Conservation (phyloP, 179 eudicot genomes). For the Actinidia arguta region DNA sequence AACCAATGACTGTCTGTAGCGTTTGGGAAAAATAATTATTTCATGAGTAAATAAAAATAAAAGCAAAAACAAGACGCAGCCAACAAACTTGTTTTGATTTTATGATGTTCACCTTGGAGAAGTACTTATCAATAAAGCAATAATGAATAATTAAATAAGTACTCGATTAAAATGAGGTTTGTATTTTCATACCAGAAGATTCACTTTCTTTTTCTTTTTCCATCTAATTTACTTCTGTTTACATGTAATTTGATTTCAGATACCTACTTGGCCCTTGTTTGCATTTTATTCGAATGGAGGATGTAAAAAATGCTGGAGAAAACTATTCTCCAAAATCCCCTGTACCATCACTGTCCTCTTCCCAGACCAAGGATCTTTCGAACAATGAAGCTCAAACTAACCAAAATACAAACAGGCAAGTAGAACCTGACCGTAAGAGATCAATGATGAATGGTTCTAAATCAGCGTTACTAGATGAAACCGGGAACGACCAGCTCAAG, state of each 20-base stretch:
- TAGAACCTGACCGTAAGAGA: slow-evolving; percentile 13
- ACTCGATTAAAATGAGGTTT: neutral
- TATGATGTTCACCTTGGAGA: neutral
- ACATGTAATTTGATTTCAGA: slow-evolving; percentile 8
- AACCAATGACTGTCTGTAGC: too few species aligned
- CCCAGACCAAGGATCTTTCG: slow-evolving; percentile 27
- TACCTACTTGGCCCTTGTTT: slow-evolving; percentile 15
- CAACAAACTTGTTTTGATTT: too few species aligned
- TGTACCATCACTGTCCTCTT: neutral
- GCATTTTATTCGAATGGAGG: slow-evolving; percentile 41
- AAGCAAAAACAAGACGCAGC: too few species aligned
- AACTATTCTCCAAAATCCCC: neutral
- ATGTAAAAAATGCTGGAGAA: slow-evolving; percentile 27
- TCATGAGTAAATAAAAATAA: too few species aligned
- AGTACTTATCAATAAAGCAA: neutral
- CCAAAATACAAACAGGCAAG: slow-evolving; percentile 24
- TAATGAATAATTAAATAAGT: neutral
- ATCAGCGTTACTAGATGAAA: slow-evolving; percentile 15
- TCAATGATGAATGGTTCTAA: slow-evolving; percentile 17
- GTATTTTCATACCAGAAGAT: neutral
- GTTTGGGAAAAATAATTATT: too few species aligned
- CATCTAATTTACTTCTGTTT: neutral
- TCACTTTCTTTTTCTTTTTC: neutral
- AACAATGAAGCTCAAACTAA: slow-evolving; percentile 11
- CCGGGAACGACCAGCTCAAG: neutral